Evolutionary conservation across 192 early-diverging fungal species (phyloP).

Genomic region (Umbelopsis ramanniana): DNA sequence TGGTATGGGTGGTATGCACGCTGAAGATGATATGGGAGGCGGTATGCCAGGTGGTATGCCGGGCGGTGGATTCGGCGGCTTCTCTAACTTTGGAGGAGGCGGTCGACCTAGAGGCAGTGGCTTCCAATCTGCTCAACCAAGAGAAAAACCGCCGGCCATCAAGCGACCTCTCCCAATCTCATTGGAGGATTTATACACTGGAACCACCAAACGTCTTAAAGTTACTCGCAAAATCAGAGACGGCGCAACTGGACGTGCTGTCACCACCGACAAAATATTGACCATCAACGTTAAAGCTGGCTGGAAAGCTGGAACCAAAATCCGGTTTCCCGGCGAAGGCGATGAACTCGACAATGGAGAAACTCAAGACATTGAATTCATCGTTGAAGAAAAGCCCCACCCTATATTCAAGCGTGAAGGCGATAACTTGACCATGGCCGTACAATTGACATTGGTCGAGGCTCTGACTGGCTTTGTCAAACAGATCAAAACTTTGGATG

Average conservation of each 20-base stretch:
- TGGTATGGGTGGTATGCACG: conserved; percentile 36
- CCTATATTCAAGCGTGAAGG: conserved; percentile 85
- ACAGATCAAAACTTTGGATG: conserved; percentile 77
- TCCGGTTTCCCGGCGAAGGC: conserved; percentile 88
- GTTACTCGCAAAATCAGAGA: conserved; percentile 70
- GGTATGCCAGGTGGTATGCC: conserved; percentile 49
- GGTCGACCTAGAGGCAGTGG: conserved; percentile 23
- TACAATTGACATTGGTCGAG: conserved; percentile 77
- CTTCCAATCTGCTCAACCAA: conserved; percentile 26
- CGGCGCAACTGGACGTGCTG: conserved; percentile 44
- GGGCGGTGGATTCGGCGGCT: conserved; percentile 23
- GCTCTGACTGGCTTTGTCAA: conserved; percentile 81
- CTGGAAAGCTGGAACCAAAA: conserved; percentile 98
- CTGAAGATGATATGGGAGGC: conserved; percentile 25
- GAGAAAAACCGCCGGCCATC: conserved; percentile 64
- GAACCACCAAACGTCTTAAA: conserved; percentile 91
- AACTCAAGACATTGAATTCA: conserved; percentile 92
- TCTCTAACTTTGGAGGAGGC: conserved; percentile 33
- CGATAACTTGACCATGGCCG: conserved; percentile 71
- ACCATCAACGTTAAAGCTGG: conserved; percentile 88
- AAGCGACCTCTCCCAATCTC: conserved; percentile 73
- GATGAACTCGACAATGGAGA: conserved; percentile 81
- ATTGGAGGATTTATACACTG: conserved; percentile 93
- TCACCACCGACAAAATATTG: conserved; percentile 78
- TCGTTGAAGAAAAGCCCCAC: conserved; percentile 93